A percentile compares a stretch with the other conserved stretches of the same genome.
Conservation (phyloP, 352 stramenopile genomes). For the Phytopythium litorale region DNA sequence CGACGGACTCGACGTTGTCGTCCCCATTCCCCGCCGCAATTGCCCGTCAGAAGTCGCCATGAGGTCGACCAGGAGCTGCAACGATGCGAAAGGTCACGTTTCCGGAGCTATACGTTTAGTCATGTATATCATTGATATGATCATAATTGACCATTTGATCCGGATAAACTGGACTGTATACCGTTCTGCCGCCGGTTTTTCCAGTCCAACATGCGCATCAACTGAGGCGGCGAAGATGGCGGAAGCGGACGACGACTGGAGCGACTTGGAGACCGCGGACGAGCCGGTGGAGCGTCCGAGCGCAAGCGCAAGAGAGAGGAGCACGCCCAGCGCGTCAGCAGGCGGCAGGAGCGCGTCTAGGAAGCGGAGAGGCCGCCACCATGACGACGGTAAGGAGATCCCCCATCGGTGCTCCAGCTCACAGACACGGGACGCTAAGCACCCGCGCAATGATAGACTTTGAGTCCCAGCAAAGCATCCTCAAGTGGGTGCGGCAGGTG, state of each 20-base stretch:
- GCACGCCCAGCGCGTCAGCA: too few relatives aligned
- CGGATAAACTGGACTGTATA: slow-evolving; percentile 1
- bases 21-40: slow-evolving; percentile 33
- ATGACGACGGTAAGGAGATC: background rate
- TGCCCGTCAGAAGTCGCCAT: background rate
- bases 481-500: slow-evolving; percentile 73
- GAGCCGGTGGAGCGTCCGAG: background rate
- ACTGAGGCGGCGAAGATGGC: slow-evolving; percentile 1
- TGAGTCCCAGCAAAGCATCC: slow-evolving; percentile 64
- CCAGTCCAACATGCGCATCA: background rate
- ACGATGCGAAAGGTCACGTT: background rate
- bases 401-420: background rate
- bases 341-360: background rate
- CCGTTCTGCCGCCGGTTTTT: background rate
- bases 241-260: slow-evolving; percentile 7
- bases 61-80: background rate
- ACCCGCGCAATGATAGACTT: slow-evolving; percentile 17
- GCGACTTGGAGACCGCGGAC: slow-evolving; percentile 5
- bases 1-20: slow-evolving; percentile 33
- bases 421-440: background rate
- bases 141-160: background rate
- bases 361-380: background rate
- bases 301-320: too few relatives aligned
- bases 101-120: background rate
- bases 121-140: background rate